Percentiles rank a stretch among this genome's conserved stretches.
These are phyloP conservation scores for Cutaneotrichosporon cavernicola DNA, from an alignment of 1,284 basidiomycete species.

Conservation along the genomic window DNA sequence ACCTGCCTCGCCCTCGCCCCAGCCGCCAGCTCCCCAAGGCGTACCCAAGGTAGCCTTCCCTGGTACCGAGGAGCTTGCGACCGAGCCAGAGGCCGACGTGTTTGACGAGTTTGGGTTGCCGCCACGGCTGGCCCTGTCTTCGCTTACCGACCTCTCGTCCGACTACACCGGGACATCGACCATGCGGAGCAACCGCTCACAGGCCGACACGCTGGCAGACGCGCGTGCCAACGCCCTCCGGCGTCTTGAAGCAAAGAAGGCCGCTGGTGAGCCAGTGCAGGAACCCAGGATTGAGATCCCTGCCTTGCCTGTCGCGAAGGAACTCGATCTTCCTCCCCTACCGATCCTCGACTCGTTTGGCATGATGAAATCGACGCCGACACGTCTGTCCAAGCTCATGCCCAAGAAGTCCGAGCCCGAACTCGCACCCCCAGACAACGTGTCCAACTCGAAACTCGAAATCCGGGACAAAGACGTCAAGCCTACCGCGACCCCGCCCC, in stretches of 20 bases:
- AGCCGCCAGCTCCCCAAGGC: not conserved
- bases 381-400: conserved; percentile 7
- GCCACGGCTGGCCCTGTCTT: conserved; percentile 11
- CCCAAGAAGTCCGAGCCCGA: conserved; percentile 4
- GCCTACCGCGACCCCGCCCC: not conserved
- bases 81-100: not conserved
- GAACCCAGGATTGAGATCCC: conserved; percentile 22
- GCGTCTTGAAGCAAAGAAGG: conserved; percentile 42
- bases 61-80: not conserved
- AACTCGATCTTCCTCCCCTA: conserved; percentile 4
- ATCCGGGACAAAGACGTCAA: not conserved
- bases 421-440: not conserved
- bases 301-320: conserved; percentile 14
- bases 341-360: conserved; percentile 9
- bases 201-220: conserved; percentile 39
- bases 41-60: not conserved
- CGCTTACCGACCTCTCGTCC: conserved; percentile 22
- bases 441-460: not conserved
- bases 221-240: conserved; percentile 47
- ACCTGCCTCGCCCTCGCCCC: not conserved
- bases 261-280: conserved; percentile 25
- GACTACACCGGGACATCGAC: conserved; percentile 35
- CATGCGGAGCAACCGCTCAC: conserved; percentile 5
- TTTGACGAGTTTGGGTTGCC: conserved; percentile 9
- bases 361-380: not conserved